Conservation (phyloP, 2,329 filamentous ascomycete species). For the Aspergillus tubingensis region DNA sequence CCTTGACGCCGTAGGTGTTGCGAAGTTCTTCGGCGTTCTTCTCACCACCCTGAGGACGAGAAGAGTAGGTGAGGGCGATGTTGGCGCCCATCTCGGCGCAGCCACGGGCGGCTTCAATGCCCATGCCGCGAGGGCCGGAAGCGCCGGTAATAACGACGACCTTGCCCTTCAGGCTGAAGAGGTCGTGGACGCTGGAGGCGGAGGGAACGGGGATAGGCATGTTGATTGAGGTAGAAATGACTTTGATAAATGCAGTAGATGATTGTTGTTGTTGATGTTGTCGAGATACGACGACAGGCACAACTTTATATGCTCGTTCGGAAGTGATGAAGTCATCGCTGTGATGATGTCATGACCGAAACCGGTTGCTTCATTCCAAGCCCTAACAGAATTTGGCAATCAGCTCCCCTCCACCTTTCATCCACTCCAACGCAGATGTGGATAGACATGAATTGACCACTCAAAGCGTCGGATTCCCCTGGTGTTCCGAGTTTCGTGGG, state of each 20-base stretch:
- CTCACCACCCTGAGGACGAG: conserved; percentile 62
- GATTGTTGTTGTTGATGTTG: background rate
- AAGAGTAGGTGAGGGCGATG: conserved; percentile 68
- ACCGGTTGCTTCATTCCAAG: background rate
- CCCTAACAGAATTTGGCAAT: background rate
- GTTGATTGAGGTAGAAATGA: conserved; percentile 9
- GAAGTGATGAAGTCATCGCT: conserved; percentile 2
- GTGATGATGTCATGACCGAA: conserved; percentile 3
- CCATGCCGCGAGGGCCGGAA: conserved; percentile 65
- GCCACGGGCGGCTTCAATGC: conserved; percentile 66
- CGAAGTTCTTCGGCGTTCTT: conserved; percentile 65
- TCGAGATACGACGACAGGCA: background rate
- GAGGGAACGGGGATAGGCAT: conserved; percentile 45
- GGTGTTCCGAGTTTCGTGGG: background rate
- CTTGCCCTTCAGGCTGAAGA: conserved; percentile 52
- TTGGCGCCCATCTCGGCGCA: conserved; percentile 66
- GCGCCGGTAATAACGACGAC: conserved; percentile 53
- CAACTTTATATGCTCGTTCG: background rate
- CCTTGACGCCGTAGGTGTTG: conserved; percentile 64
- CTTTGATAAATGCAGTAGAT: background rate
- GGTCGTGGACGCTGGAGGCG: conserved; percentile 39
- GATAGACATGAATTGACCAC: background rate
- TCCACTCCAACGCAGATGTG: background rate
- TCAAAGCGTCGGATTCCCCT: background rate
- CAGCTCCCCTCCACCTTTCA: background rate